These are phyloP conservation scores for Solanum microdontum DNA, from an alignment of 257 asterid genomes.

Conservation along the genomic window DNA sequence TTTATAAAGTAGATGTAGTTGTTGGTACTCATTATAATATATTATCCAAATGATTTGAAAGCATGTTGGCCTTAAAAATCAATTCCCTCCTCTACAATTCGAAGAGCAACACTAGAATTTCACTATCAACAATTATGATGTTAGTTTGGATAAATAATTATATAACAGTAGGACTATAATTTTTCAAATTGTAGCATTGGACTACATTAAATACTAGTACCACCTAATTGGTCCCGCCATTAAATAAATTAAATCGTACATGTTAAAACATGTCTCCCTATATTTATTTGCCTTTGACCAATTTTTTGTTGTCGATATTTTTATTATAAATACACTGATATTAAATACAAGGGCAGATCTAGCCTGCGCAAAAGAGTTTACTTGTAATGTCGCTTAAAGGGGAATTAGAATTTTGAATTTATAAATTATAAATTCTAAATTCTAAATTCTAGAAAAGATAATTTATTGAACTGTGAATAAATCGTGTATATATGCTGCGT, in stretches of 20 bases:
- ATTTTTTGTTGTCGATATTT: background rate
- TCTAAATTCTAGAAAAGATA: background rate
- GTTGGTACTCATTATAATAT: background rate
- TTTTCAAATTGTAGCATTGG: background rate
- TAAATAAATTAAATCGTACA: background rate
- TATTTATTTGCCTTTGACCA: background rate
- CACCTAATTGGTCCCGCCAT: background rate
- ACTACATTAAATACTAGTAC: background rate
- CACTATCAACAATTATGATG: background rate
- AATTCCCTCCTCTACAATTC: background rate
- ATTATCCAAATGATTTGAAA: background rate
- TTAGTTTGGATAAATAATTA: background rate
- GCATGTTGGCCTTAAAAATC: background rate
- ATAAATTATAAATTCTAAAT: background rate
- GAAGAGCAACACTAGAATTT: background rate
- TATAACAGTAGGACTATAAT: background rate
- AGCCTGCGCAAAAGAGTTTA: background rate
- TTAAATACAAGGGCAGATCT: background rate
- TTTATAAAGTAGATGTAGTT: background rate
- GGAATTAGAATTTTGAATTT: background rate
- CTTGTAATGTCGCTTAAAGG: fast-evolving
- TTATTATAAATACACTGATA: background rate
- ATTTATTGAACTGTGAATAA: background rate
- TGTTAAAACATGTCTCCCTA: background rate
- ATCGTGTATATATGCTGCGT: background rate